A percentile compares a stretch with the other conserved stretches of the same genome.
These are phyloP conservation scores for Scedosporium dehoogii DNA, from an alignment of 2,329 filamentous ascomycete species.

Conservation along the genomic window DNA sequence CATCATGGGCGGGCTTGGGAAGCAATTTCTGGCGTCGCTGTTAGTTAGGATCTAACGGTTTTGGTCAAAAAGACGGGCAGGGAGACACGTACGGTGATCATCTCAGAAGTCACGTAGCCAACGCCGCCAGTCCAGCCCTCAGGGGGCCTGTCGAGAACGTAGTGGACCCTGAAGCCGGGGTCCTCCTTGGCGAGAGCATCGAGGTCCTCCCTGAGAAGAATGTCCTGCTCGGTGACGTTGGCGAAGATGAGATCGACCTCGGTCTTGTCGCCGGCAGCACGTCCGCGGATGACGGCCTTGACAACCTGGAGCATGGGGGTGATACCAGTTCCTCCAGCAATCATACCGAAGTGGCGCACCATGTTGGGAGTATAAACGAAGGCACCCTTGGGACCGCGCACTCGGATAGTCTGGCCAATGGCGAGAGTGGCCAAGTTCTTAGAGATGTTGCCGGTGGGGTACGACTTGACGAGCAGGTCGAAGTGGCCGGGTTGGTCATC, in stretches of 20 bases:
- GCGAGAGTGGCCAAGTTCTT: slow-evolving; percentile 77
- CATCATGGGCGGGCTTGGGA: slow-evolving; percentile 71
- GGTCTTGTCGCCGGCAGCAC: slow-evolving; percentile 70
- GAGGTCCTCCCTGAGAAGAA: slow-evolving; percentile 85
- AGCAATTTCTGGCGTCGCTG: slow-evolving; percentile 53
- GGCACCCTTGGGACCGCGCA: slow-evolving; percentile 90
- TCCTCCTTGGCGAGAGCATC: slow-evolving; percentile 72
- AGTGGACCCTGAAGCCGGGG: slow-evolving; percentile 75
- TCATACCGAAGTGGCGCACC: slow-evolving; percentile 94
- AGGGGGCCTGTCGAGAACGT: slow-evolving; percentile 92
- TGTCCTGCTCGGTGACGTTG: slow-evolving; percentile 89
- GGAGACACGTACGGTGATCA: slow-evolving; percentile 64
- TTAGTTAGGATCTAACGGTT: slow-evolving; percentile 12
- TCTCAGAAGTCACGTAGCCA: slow-evolving; percentile 89
- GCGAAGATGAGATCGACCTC: slow-evolving; percentile 93
- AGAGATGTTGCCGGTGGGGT: slow-evolving; percentile 95
- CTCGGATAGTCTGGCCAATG: slow-evolving; percentile 79
- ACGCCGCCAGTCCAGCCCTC: slow-evolving; percentile 86
- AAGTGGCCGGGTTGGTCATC: slow-evolving; percentile 86
- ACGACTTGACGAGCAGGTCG: slow-evolving; percentile 96
- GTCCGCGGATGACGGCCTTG: slow-evolving; percentile 77
- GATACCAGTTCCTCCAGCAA: slow-evolving; percentile 94
- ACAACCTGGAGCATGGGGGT: slow-evolving; percentile 97
- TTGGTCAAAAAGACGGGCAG: neutral
- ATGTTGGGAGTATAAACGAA: slow-evolving; percentile 98